These are phyloP conservation scores for Penicillium concentricum DNA, from an alignment of 2,329 filamentous ascomycete species.

Conservation along the genomic window DNA sequence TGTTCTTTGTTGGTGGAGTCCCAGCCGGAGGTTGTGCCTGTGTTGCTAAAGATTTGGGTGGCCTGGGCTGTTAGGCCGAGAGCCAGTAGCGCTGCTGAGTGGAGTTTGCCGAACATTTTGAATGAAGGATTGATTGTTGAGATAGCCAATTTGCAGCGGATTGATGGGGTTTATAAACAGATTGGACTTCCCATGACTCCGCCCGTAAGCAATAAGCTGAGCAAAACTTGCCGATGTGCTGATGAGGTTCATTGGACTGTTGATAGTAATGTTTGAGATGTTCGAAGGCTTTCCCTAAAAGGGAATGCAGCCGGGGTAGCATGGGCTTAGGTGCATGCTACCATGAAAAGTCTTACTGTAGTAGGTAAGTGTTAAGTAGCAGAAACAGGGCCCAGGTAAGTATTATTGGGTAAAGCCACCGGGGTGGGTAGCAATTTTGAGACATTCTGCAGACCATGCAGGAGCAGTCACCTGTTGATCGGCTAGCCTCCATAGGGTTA, in stretches of 20 bases:
- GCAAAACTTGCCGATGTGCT: background rate
- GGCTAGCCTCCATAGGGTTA: background rate
- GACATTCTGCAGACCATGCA: background rate
- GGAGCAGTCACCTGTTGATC: background rate
- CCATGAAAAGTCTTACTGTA: background rate
- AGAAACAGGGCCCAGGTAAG: background rate
- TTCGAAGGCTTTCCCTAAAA: background rate
- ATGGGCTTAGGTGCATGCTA: background rate
- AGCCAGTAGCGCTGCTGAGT: background rate
- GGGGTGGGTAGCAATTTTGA: background rate
- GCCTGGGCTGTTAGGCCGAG: conserved; percentile 6
- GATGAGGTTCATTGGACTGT: background rate
- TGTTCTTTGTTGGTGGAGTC: conserved; percentile 42
- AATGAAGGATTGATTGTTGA: background rate
- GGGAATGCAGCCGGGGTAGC: background rate
- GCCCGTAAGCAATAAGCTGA: background rate
- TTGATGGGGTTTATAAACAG: background rate
- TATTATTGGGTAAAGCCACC: background rate
- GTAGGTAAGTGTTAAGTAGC: background rate
- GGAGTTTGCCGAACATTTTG: background rate
- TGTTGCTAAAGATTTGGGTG: conserved; percentile 22
- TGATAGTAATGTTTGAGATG: background rate
- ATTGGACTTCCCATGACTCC: background rate
- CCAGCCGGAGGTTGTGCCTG: conserved; percentile 43
- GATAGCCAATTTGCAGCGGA: background rate